Base-by-base conservation (phyloP, 2,329 filamentous ascomycete genomes). In the Didymella pinodella region DNA sequence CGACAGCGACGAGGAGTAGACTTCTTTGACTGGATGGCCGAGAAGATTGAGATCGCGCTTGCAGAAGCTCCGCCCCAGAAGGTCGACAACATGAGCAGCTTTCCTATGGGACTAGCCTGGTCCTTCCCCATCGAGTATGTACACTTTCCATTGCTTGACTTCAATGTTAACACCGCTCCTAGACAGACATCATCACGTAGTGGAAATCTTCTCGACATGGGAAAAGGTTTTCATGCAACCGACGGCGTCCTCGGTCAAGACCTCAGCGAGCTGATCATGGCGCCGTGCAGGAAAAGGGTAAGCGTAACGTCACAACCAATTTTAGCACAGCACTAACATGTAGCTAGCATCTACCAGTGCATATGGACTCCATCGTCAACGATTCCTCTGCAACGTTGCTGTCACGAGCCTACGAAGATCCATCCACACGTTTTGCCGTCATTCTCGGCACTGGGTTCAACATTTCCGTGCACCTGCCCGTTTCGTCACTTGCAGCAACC, bases 11-110 rank as follows among this genome's bases (percentile, higher is more conserved):
- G 81, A 56, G 86, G 86, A 2, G 80, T 79, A 25, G 77, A 79
- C 1, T 89, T 89, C 72, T 89, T 89, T 69, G 85, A 88, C 69
- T 89, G 87, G 87, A 88, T 89, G 83, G 87, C 86, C 6, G 79
- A 79, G 47, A 82, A 83, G 59, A 87, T 89, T 56, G 80, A 82
- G 43, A 79, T 82, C 8, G 84, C 85, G 73, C 75, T 88, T 47
- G 73, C 69, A 34, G 74, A 77, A 50, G 73, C 70, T 62, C 75
- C 60, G 73, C 78, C 67, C 65, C 72, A 76, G 48, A 76, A 51
- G 71, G 77, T 64, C 68, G 74, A 75, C 57, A 65, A 58, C 46
- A 63, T 77, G 43, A 75, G 74, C 18, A 79, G 78, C 11, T 74
- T 88, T 54, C 79, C 82, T 5, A 85, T 88, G 80, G 87, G 87